Evolutionary conservation across 1,284 basidiomycete species (phyloP).

Genomic region (Pisolithus thermaeus): DNA sequence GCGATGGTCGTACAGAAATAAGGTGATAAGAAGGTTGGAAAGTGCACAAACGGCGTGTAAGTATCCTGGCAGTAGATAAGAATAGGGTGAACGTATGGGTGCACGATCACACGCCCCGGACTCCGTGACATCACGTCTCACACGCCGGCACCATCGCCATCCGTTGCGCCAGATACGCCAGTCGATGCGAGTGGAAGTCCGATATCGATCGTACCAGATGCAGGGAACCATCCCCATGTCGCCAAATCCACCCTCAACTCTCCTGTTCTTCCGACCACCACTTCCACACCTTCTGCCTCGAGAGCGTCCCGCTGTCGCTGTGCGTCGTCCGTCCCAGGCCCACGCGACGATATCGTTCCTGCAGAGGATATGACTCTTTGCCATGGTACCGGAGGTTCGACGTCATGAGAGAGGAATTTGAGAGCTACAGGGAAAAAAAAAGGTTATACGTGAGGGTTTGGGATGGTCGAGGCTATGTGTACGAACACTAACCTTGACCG

Average conservation of each 20-base stretch:
- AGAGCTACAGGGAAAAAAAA: constrained; percentile 40
- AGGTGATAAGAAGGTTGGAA: not conserved
- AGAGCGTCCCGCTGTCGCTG: constrained; percentile 51
- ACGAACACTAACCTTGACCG: constrained; percentile 60
- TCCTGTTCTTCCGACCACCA: constrained; percentile 37
- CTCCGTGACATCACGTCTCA: too few relatives aligned
- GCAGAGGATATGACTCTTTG: constrained; percentile 64
- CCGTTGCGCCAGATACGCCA: not conserved
- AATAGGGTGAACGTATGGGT: too few relatives aligned
- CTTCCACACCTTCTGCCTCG: constrained; percentile 56
- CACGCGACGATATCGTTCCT: constrained; percentile 74
- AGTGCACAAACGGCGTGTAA: not conserved
- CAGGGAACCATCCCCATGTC: constrained; percentile 59
- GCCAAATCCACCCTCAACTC: constrained; percentile 47
- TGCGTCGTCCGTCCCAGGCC: constrained; percentile 64
- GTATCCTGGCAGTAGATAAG: too few relatives aligned
- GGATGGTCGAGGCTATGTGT: constrained; percentile 7
- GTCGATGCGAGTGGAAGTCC: not conserved
- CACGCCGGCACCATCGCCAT: not conserved
- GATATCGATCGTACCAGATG: constrained; percentile 23
- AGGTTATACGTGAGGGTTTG: not conserved
- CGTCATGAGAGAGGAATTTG: constrained; percentile 57
- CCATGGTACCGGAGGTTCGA: constrained; percentile 68
- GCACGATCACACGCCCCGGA: too few relatives aligned
- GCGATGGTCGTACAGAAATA: not conserved